Evolutionary conservation across 768 basidiomycete species (phyloP), one percentile per base, ranked within the genome.

Genomic region (Russula foetens): DNA sequence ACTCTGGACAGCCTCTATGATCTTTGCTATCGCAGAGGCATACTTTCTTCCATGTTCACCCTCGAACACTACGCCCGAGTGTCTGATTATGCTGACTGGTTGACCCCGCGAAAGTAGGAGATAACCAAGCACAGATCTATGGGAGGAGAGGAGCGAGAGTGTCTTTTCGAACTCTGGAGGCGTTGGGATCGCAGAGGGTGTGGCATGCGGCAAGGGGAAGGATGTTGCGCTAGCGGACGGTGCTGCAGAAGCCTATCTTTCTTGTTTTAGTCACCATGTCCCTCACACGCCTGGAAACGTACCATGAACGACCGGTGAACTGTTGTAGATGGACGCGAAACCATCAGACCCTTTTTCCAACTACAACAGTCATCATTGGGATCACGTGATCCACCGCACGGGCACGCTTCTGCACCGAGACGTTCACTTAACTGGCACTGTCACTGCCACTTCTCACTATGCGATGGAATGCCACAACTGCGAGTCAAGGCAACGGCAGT

Each of bases 71-170:
- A 89, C 88, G 15, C 90, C 91, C 0, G 89, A 86, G 67, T 90
- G 86, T 33, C 90, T 80, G 67, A 97, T 87, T 64, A 97, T 92
- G 66, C 85, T 84, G 21, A 83, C 80, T 7, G 85, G 85, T 48
- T 81, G 80, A 0, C 84, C 81, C 4, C 91, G 80, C 3, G 90
- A 86, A 33, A 95, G 77, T 0, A 95, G 81, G 68, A 96, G 80
- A 70, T 94, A 94, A 1, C 93, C 92, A 7, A 92, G 81, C 4
- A 95, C 92, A 21, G 90, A 86, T 19, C 90, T 81, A 69, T 95
- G 89, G 5, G 88, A 80, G 1, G 90, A 86, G 54, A 96, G 78
- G 63, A 86, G 73, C 0, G 84, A 72, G 14, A 95, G 79, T 0
- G 86, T 93, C 64, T 85, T 82, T 71, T 93, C 92, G 51, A 94